Percentiles rank a stretch among this genome's conserved stretches.
Evolutionary conservation across 371 early-diverging fungal species (phyloP).

Genomic region (Dentiscutata heterogama): DNA sequence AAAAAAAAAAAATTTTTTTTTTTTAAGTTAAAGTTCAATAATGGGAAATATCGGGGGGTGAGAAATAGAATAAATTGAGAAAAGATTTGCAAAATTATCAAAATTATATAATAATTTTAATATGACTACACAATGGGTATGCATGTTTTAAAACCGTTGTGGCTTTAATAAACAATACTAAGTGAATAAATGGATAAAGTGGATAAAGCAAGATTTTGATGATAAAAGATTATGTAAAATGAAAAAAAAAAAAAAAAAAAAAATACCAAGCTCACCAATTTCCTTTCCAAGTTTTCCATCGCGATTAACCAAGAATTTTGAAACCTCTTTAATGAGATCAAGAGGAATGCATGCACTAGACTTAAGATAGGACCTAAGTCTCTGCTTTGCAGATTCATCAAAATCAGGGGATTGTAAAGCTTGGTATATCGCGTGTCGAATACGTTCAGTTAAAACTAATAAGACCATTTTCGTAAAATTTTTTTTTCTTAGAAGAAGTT

Average conservation of each 20-base stretch:
- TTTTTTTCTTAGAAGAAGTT: neutral
- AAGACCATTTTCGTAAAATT: constrained; percentile 40
- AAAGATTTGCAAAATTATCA: too few relatives aligned
- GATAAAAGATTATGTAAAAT: neutral
- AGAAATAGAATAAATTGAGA: too few relatives aligned
- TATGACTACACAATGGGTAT: too few relatives aligned
- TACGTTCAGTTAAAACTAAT: constrained; percentile 46
- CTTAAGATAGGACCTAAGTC: constrained; percentile 33
- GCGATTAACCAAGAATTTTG: constrained; percentile 36
- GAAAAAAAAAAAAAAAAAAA: neutral
- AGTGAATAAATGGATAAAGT: neutral
- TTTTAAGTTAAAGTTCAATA: too few relatives aligned
- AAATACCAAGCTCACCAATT: constrained; percentile 27
- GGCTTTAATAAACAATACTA: too few relatives aligned
- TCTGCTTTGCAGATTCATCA: constrained; percentile 31
- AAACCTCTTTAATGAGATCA: constrained; percentile 42
- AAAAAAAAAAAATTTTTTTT: too few relatives aligned
- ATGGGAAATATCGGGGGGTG: too few relatives aligned
- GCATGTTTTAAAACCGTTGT: too few relatives aligned
- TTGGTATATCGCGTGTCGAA: constrained; percentile 32
- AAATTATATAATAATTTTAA: too few relatives aligned
- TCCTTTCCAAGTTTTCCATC: constrained; percentile 46
- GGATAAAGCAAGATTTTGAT: neutral
- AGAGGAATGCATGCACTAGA: constrained; percentile 22
- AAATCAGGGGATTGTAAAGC: constrained; percentile 42